Base-by-base conservation (phyloP, 805 yeast species). In the Saturnispora galanensis region DNA sequence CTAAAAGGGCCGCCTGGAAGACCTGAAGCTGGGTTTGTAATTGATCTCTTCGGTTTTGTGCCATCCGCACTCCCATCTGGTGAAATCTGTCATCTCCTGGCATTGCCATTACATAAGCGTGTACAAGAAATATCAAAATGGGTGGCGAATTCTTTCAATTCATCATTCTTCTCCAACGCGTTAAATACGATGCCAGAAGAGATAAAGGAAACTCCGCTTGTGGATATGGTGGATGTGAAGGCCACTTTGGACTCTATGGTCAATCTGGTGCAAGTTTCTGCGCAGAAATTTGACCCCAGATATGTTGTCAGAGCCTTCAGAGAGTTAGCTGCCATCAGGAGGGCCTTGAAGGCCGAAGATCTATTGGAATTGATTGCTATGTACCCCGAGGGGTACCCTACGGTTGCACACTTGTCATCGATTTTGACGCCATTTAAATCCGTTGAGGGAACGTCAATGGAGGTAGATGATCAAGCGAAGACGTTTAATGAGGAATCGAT, bases 291-390 rank as follows among this genome's bases (percentile, higher is more conserved):
- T 60, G 98, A 93, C 63, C 85, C 95, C 52, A 77, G 97, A 52
- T 85, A 83, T 64, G 77, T 93, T 38, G 74, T 90, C 63, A 84
- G 84, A 58, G 89, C 86, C 17, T 74, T 93, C 51, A 80, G 96
- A 50, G 94, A 86, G 50, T 69, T 89, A 55, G 84, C 89, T 7
- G 69, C 78, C 2, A 68, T 90, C 50, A 78, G 97, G 65, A 74
- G 80, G 46, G 69, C 74, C 34, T 65, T 89, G 50, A 73, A 71
- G 44, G 69, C 70, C 10, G 72, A 68, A 11, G 70, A 76, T 10
- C 68, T 93, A 47, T 64, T 76, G 8, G 59, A 67, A n/a, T 65
- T 84, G 32, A 68, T 88, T 39, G 67, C 67, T 41, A 59, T 71
- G n/a, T 86, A 82, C 57, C 76, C 87, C 3, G 63, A 64, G 7